A percentile compares a stretch with the other conserved stretches of the same genome.
These are phyloP conservation scores for Phyllosticta citrichinensis DNA, from an alignment of 2,329 filamentous ascomycete species.

Conservation along the genomic window DNA sequence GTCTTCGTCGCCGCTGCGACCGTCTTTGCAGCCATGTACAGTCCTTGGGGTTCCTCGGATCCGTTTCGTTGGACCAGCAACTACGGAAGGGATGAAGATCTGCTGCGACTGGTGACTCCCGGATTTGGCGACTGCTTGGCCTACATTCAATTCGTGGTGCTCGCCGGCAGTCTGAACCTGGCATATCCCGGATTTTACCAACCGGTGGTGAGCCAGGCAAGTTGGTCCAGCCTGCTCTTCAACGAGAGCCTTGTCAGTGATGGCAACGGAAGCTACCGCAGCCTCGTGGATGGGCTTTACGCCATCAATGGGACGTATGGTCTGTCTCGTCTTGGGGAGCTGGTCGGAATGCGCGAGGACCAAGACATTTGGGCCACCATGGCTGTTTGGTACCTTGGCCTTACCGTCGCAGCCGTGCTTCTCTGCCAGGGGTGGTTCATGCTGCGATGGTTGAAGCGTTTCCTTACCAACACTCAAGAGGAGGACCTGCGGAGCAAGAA, in stretches of 20 bases:
- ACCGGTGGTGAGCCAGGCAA: constrained; percentile 74
- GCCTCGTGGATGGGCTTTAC: constrained; percentile 79
- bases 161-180: constrained; percentile 79
- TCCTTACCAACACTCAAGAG: constrained; percentile 60
- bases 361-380: constrained; percentile 89
- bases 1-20: constrained; percentile 74
- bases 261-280: constrained; percentile 49
- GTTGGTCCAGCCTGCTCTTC: constrained; percentile 88
- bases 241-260: constrained; percentile 77
- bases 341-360: constrained; percentile 66
- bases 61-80: constrained; percentile 97
- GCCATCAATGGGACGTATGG: constrained; percentile 68
- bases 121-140: constrained; percentile 95
- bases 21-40: constrained; percentile 73
- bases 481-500: constrained; percentile 89
- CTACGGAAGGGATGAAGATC: constrained; percentile 85
- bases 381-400: constrained; percentile 79
- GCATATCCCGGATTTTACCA: constrained; percentile 93
- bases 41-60: constrained; percentile 87
- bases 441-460: constrained; percentile 64
- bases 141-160: constrained; percentile 85
- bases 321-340: constrained; percentile 66
- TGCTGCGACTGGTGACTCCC: constrained; percentile 84
- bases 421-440: constrained; percentile 70
- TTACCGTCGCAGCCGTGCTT: constrained; percentile 57